phyloP scores from a whole-genome alignment of 2,329 filamentous ascomycete genomes.

The Biscogniauxia mediterranea region DNA sequence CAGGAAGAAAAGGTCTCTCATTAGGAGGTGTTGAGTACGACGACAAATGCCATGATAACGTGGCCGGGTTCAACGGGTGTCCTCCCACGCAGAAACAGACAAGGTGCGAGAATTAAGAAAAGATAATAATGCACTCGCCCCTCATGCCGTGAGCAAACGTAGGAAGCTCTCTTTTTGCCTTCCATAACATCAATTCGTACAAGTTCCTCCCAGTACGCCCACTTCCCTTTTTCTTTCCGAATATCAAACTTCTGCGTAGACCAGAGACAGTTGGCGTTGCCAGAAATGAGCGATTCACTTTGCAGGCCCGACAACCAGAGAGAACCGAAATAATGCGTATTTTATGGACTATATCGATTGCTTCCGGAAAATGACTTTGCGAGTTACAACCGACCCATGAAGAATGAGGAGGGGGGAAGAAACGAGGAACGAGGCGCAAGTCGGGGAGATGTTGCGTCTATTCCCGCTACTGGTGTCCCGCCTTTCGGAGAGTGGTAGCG shows the following conservation, averaged over 20 bases:
- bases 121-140: conserved; percentile 9
- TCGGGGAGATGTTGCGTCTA: conserved; percentile 35
- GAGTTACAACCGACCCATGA: conserved; percentile 58
- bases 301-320: conserved; percentile 27
- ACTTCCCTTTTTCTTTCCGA: conserved; percentile 32
- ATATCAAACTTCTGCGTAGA: conserved; percentile 32
- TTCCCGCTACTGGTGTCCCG: conserved; percentile 58
- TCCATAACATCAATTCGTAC: conserved; percentile 38
- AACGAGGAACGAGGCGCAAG: conserved; percentile 43
- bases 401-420: conserved; percentile 37
- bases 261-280: conserved; percentile 17
- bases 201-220: conserved; percentile 37
- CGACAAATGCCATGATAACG: conserved; percentile 22
- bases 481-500: conserved; percentile 78
- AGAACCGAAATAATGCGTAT: conserved; percentile 36
- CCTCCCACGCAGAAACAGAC: conserved; percentile 21
- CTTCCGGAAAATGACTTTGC: conserved; percentile 50
- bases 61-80: conserved; percentile 13
- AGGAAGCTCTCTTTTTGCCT: conserved; percentile 29
- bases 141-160: conserved; percentile 23
- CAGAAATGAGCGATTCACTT: conserved; percentile 26
- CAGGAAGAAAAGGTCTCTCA: conserved; percentile 24
- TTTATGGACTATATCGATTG: conserved; percentile 56
- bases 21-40: conserved; percentile 26
- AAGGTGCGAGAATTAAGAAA: conserved; percentile 14